phyloP scores from a whole-genome alignment of 129 eudicot genomes.

The Flaveria bidentis region DNA sequence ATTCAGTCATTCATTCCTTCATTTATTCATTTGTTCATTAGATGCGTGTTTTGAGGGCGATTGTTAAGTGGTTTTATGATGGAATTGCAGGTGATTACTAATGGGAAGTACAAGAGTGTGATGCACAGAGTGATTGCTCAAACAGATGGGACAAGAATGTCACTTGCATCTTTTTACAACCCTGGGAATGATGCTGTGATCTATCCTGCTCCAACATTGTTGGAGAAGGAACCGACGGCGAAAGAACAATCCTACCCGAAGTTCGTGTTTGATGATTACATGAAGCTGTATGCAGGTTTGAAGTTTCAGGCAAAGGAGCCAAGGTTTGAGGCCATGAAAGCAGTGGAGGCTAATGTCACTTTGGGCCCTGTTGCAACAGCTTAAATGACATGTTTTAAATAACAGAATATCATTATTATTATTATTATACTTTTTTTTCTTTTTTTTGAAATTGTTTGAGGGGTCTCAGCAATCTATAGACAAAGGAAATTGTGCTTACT shows the following conservation, averaged over 20 bases:
- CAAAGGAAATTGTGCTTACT: conserved; percentile 35
- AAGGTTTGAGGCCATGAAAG: conserved; percentile 77
- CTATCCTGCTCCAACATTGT: conserved; percentile 56
- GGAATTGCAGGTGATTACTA: conserved; percentile 59
- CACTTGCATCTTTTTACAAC: conserved; percentile 67
- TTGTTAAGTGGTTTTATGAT: conserved; percentile 23
- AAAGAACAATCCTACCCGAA: conserved; percentile 56
- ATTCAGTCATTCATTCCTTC: neutral
- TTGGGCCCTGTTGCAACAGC: conserved; percentile 49
- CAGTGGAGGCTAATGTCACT: conserved; percentile 46
- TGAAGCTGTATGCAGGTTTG: conserved; percentile 68
- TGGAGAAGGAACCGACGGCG: conserved; percentile 49
- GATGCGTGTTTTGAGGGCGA: neutral
- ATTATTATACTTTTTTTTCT: conserved; percentile 20
- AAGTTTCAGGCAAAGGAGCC: conserved; percentile 82
- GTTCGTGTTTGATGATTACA: conserved; percentile 74
- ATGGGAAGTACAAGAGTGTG: conserved; percentile 80
- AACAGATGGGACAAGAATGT: conserved; percentile 70
- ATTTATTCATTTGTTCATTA: neutral
- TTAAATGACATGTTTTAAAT: conserved; percentile 25
- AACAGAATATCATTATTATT: conserved; percentile 7
- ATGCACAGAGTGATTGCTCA: conserved; percentile 71
- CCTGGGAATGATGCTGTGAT: conserved; percentile 72
- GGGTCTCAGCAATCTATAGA: conserved; percentile 30
- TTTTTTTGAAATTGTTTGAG: conserved; percentile 6